These are phyloP conservation scores for Hygrophoropsis aurantiaca DNA, from an alignment of 768 basidiomycete genomes.

Conservation along the genomic window DNA sequence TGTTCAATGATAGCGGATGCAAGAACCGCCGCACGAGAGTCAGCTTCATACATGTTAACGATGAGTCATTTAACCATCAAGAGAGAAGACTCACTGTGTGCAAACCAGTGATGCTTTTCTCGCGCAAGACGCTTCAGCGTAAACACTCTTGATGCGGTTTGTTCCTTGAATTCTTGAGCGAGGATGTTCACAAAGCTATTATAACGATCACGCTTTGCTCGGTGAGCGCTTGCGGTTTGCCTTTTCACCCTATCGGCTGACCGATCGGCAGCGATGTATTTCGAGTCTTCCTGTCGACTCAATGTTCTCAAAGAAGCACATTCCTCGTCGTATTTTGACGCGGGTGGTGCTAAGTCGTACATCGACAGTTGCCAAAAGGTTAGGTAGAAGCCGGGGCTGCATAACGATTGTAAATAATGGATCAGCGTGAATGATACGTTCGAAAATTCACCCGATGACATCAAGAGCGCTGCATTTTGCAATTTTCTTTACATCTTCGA, in stretches of 20 bases:
- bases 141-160: conserved; percentile 67
- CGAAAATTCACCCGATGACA: conserved; percentile 63
- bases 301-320: conserved; percentile 56
- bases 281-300: conserved; percentile 67
- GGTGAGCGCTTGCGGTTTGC: conserved; percentile 54
- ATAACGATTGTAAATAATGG: conserved; percentile 6
- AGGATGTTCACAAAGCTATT: conserved; percentile 59
- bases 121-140: conserved; percentile 74
- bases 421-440: neutral
- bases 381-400: conserved; percentile 86
- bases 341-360: conserved; percentile 83
- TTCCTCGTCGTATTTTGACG: conserved; percentile 77
- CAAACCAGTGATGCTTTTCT: conserved; percentile 85
- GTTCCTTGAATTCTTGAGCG: conserved; percentile 72
- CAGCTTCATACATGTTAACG: conserved; percentile 16
- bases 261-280: conserved; percentile 65
- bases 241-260: conserved; percentile 66
- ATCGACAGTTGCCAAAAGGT: conserved; percentile 97
- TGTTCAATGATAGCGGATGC: conserved; percentile 76
- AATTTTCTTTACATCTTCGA: conserved; percentile 73
- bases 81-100: conserved; percentile 45
- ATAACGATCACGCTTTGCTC: conserved; percentile 64
- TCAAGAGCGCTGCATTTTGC: conserved; percentile 65
- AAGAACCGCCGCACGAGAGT: conserved; percentile 43
- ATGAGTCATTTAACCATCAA: neutral